Evolutionary conservation across 441 rosid species (phyloP).

Genomic region (Biscutella laevigata): DNA sequence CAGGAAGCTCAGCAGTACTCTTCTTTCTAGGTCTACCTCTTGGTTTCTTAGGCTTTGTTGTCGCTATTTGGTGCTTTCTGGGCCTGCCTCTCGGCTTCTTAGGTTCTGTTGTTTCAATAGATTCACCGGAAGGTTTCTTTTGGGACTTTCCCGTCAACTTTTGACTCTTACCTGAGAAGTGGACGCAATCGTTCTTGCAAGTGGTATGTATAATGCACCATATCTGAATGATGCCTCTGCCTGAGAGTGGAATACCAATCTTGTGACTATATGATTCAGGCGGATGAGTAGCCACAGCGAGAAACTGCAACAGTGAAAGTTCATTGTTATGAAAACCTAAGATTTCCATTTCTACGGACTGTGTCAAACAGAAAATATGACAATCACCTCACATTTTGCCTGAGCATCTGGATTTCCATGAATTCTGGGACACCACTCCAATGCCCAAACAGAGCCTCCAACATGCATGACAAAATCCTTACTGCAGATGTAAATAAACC

Average conservation of each 20-base stretch:
- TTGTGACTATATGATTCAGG: slow-evolving; percentile 72
- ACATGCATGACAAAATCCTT: slow-evolving; percentile 70
- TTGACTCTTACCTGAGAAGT: slow-evolving; percentile 24
- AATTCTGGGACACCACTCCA: slow-evolving; percentile 89
- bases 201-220: slow-evolving; percentile 60
- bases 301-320: slow-evolving; percentile 41
- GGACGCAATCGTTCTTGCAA: slow-evolving; percentile 25
- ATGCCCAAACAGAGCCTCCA: slow-evolving; percentile 89
- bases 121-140: slow-evolving; percentile 28
- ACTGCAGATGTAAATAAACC: slow-evolving; percentile 36
- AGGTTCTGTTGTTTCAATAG: slow-evolving; percentile 16
- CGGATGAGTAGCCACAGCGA: slow-evolving; percentile 89
- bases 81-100: slow-evolving; percentile 43
- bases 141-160: slow-evolving; percentile 18
- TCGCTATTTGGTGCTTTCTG: slow-evolving; percentile 27
- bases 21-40: slow-evolving; percentile 48
- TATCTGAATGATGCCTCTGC: slow-evolving; percentile 86
- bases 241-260: slow-evolving; percentile 61
- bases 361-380: not conserved
- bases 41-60: slow-evolving; percentile 30
- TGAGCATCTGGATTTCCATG: slow-evolving; percentile 34
- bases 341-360: not conserved
- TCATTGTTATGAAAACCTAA: slow-evolving; percentile 6
- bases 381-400: slow-evolving; percentile 62
- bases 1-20: slow-evolving; percentile 24